Percentiles rank a stretch among this genome's conserved stretches.
Conservation (phyloP, 768 basidiomycete species). For the Pisolithus albus region DNA sequence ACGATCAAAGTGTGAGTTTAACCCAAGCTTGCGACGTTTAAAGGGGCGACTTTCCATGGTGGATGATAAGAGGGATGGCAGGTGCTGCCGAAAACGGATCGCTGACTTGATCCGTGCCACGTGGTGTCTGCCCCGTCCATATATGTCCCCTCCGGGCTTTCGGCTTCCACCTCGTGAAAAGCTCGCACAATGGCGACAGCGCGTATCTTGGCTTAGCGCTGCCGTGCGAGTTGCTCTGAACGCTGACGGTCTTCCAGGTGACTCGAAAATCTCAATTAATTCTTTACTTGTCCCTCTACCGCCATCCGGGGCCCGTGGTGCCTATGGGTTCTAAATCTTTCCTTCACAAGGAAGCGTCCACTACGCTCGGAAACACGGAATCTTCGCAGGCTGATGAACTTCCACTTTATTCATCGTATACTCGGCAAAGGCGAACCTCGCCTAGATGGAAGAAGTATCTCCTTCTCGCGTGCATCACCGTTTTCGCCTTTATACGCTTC, state of each 20-base stretch:
- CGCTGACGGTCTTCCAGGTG: background rate
- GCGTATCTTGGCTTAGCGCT: no score
- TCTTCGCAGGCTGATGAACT: slow-evolving; percentile 6
- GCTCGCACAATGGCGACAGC: no score
- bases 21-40: slow-evolving; percentile 46
- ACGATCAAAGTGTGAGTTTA: slow-evolving; percentile 57
- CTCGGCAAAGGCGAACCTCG: background rate
- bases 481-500: slow-evolving; percentile 6
- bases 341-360: slow-evolving; percentile 3
- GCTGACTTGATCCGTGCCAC: background rate
- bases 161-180: no score
- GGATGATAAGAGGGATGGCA: slow-evolving; percentile 1
- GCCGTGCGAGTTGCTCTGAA: no score
- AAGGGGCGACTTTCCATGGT: slow-evolving; percentile 8
- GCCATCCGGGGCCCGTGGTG: background rate
- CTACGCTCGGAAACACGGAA: background rate
- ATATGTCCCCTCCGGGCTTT: no score
- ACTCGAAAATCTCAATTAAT: background rate
- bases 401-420: slow-evolving; percentile 13
- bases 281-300: background rate
- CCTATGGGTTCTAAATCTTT: background rate
- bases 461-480: slow-evolving; percentile 9
- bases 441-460: slow-evolving; percentile 10
- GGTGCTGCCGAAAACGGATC: background rate
- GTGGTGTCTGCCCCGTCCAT: background rate